Conservation (phyloP, 495 filamentous ascomycete genomes). For the Aspergillus coremiiformis region DNA sequence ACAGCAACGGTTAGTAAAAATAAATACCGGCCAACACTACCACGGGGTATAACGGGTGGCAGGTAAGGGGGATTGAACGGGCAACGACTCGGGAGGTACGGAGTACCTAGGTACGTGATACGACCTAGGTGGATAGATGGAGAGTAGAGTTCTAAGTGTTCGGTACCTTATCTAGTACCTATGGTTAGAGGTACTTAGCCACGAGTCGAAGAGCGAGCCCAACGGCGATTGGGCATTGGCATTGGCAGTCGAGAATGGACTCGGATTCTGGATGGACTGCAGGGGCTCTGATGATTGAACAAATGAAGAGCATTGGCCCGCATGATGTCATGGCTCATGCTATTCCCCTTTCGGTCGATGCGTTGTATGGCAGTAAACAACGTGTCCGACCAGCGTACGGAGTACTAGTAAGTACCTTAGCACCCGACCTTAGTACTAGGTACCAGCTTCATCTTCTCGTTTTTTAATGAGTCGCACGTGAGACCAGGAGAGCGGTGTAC, state of each 20-base stretch:
- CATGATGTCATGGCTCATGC: background rate
- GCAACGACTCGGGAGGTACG: no score
- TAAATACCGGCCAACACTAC: background rate
- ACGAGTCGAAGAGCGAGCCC: background rate
- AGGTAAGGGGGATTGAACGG: background rate
- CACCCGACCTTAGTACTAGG: no score
- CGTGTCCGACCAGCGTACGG: no score
- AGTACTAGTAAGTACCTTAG: background rate
- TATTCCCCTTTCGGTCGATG: background rate
- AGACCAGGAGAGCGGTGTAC: no score
- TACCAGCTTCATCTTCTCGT: no score
- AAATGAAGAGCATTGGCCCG: no score
- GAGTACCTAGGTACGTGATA: background rate
- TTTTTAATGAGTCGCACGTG: no score
- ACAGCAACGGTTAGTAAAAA: background rate
- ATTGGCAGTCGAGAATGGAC: background rate
- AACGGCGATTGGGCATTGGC: background rate
- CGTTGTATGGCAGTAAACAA: background rate
- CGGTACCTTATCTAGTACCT: no score
- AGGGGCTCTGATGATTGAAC: no score
- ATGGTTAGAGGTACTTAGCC: no score
- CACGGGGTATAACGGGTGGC: background rate
- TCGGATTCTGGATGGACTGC: background rate
- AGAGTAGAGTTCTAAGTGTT: no score
- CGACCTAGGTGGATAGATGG: no score